These are phyloP conservation scores for Neohortaea acidophila DNA, from an alignment of 495 filamentous ascomycete species.

Conservation along the genomic window DNA sequence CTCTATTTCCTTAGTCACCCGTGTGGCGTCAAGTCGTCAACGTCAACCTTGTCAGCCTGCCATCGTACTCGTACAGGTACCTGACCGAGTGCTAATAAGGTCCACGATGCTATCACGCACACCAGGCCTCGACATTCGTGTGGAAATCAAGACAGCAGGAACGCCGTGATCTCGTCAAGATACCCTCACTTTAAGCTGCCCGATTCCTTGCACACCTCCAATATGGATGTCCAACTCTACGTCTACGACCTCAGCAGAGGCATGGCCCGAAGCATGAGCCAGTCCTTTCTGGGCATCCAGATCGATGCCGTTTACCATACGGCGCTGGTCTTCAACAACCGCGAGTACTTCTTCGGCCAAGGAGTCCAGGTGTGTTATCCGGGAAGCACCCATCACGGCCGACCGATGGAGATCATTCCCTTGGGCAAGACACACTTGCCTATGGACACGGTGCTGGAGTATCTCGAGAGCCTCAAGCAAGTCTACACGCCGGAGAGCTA, in stretches of 20 bases:
- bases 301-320: conserved; percentile 79
- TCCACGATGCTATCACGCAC: no score
- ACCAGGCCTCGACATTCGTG: no score
- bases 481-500: conserved; percentile 82
- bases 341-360: conserved; percentile 57
- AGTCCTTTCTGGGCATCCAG: conserved; percentile 26
- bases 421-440: conserved; percentile 69
- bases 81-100: no score
- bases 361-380: conserved; percentile 70
- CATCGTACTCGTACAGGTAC: no score
- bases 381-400: conserved; percentile 71
- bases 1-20: no score
- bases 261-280: conserved; percentile 13
- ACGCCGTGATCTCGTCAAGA: no score
- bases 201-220: no score
- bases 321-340: conserved; percentile 63
- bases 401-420: conserved; percentile 58
- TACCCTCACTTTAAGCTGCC: no score
- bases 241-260: conserved; percentile 79
- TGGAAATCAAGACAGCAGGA: no score
- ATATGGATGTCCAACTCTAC: conserved; percentile 80
- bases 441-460: conserved; percentile 72
- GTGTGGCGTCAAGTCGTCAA: no score
- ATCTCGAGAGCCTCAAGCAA: conserved; percentile 64
- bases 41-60: no score